A percentile compares a stretch with the other conserved stretches of the same genome.
These are phyloP conservation scores for Talaromyces sp. DNA, from an alignment of 2,329 filamentous ascomycete genomes.

Conservation along the genomic window DNA sequence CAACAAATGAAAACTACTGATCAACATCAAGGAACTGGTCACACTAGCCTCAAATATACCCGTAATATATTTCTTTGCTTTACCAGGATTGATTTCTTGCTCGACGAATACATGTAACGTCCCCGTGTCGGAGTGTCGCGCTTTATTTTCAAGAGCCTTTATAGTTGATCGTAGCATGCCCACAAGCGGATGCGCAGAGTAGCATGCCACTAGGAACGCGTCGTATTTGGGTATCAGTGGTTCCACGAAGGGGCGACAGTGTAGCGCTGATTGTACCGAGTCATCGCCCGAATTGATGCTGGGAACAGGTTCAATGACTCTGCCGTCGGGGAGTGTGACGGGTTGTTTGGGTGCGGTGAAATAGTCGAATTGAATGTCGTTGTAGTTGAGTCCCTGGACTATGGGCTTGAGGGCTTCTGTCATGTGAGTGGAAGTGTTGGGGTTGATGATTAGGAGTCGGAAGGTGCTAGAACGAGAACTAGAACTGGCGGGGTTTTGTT, in stretches of 20 bases:
- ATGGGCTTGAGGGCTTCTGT: conserved; percentile 40
- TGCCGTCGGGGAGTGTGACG: conserved; percentile 27
- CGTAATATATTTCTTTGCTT: conserved; percentile 52
- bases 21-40: conserved; percentile 54
- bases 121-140: background rate
- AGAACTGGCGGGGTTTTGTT: conserved; percentile 5
- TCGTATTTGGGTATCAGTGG: conserved; percentile 48
- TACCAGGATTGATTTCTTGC: conserved; percentile 3
- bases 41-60: conserved; percentile 89
- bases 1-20: conserved; percentile 38
- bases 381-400: conserved; percentile 31
- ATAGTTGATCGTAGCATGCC: conserved; percentile 49
- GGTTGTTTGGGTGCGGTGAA: conserved; percentile 34
- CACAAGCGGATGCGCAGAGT: conserved; percentile 77
- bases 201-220: conserved; percentile 83
- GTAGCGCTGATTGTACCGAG: conserved; percentile 57
- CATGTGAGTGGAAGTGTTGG: conserved; percentile 43
- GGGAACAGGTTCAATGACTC: conserved; percentile 49
- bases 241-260: conserved; percentile 55
- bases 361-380: conserved; percentile 35
- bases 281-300: conserved; percentile 76
- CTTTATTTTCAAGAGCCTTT: conserved; percentile 16
- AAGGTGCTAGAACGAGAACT: conserved; percentile 14
- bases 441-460: conserved; percentile 42
- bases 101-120: background rate